Evolutionary conservation across 163 green algal species (phyloP), one percentile per base, ranked within the genome.

Genomic region (Scenedesmus sp.): DNA sequence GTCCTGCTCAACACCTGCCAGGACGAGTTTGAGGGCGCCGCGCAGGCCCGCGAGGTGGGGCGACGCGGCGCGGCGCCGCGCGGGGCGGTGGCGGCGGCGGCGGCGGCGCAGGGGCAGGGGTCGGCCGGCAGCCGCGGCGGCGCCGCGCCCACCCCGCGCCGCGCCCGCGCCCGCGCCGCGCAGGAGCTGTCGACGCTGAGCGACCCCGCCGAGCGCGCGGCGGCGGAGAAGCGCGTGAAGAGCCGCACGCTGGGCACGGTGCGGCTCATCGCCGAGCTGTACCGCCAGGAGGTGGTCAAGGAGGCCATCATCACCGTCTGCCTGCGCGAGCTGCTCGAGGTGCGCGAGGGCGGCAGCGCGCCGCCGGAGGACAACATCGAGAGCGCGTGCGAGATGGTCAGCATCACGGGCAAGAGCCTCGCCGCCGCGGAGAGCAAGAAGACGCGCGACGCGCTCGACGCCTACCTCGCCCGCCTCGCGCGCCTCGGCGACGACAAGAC

Each of bases 1-100:
- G 92, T 99, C 70, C 88, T 99, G 81, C 90, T 99, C 62, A 98
- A 99, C 87, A 99, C 96, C 2, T 99, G 97, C 90, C 97, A 99
- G 86, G 95, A 98, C 66, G 95, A 99, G 86, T 99, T 99, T 78
- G 96, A 99, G 91, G 91, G 88, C 17, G 89, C 94, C 31, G 86
- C 90, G 50, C 70, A 87, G 26, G 86, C 84, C 11, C 81, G 92
- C 18, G 85, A 89, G 87, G 92, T 92, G 85, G 26, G 67, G 1
- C 14, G 36, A 20, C 15, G 3, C 3, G 22, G 60, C 26, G 11
- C 45, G 50, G 14, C 45, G 47, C n/a, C 28, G 39, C 7, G 39
- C 7, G 39, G 39, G 39, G 10, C 10, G 39, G 7, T 6, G 39
- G 39, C 39, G 39, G 39, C 39, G 10, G 39, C 39, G 10, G 39